Evolutionary conservation across 805 yeast genomes (phyloP).

Genomic region (Candida parachauliodes): DNA sequence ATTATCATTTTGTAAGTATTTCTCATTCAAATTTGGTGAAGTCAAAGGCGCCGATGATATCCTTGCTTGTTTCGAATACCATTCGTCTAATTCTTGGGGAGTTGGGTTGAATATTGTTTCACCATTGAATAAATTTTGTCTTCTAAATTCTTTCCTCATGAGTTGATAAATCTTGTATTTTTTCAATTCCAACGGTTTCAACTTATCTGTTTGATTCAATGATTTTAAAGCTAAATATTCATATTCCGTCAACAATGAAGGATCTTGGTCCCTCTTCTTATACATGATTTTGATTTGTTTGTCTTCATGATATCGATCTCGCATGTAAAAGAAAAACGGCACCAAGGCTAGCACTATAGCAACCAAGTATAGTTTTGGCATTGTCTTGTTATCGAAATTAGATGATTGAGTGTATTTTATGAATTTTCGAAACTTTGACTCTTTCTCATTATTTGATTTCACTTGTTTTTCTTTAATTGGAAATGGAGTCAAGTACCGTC

Average conservation of each 20-base stretch:
- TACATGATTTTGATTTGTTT: conserved; percentile 47
- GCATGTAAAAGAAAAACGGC: conserved; percentile 63
- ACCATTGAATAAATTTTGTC: conserved; percentile 32
- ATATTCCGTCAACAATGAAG: conserved; percentile 51
- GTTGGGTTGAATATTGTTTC: conserved; percentile 38
- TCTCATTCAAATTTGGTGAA: conserved; percentile 18
- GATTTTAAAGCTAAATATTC: conserved; percentile 62
- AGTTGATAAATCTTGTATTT: conserved; percentile 58
- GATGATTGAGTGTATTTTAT: conserved; percentile 44
- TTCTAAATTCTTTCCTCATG: conserved; percentile 45
- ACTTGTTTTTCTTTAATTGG: conserved; percentile 25
- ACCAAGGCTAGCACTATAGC: conserved; percentile 53
- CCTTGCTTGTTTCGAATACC: conserved; percentile 37
- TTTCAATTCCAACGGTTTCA: conserved; percentile 62
- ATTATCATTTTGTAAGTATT: conserved; percentile 21
- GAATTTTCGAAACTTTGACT: conserved; percentile 39
- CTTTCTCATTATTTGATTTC: conserved; percentile 15
- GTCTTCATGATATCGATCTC: conserved; percentile 63
- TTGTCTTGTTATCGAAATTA: conserved; percentile 51
- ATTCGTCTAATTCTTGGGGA: conserved; percentile 37
- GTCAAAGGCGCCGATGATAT: conserved; percentile 7
- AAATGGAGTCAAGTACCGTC: conserved; percentile 22
- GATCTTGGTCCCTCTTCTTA: conserved; percentile 35
- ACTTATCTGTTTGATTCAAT: conserved; percentile 44
- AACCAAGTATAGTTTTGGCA: conserved; percentile 63